Percentiles rank a stretch among this genome's conserved stretches.
Conservation (phyloP, 2,329 filamentous ascomycete genomes). For the Diaporthe humulicola region DNA sequence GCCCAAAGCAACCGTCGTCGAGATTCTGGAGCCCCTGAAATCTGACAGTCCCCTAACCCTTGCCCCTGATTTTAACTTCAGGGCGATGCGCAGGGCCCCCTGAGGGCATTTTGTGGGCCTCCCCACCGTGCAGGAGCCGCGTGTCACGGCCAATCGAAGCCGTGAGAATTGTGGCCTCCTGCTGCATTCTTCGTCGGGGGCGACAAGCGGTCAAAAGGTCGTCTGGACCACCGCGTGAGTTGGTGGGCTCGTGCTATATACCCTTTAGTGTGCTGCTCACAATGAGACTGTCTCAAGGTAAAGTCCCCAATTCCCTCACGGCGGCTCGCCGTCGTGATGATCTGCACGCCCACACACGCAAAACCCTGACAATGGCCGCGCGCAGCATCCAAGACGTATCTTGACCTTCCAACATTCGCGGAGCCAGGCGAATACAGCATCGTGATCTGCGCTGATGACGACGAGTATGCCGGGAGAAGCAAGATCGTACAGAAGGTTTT, state of each 20-base stretch:
- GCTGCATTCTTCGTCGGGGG: slow-evolving; percentile 33
- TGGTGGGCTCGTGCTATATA: slow-evolving; percentile 39
- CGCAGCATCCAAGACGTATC: slow-evolving; percentile 40
- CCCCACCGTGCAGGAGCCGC: slow-evolving; percentile 31
- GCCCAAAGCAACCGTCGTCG: not conserved
- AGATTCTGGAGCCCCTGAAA: slow-evolving; percentile 28
- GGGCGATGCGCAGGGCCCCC: slow-evolving; percentile 4
- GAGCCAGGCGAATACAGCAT: slow-evolving; percentile 40
- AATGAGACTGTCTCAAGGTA: slow-evolving; percentile 41
- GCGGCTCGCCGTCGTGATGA: not conserved
- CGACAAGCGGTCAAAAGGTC: slow-evolving; percentile 40
- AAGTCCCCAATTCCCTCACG: slow-evolving; percentile 10
- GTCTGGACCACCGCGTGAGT: slow-evolving; percentile 34
- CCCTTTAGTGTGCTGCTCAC: slow-evolving; percentile 36
- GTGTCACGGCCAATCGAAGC: slow-evolving; percentile 33
- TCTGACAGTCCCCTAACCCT: slow-evolving; percentile 28
- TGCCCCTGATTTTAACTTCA: slow-evolving; percentile 28
- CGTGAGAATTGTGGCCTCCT: slow-evolving; percentile 34
- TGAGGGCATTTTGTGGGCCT: slow-evolving; percentile 31
- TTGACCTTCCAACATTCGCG: slow-evolving; percentile 39
- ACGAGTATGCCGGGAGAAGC: slow-evolving; percentile 39
- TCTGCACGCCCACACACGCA: not conserved
- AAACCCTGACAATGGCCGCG: slow-evolving; percentile 35
- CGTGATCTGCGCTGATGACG: slow-evolving; percentile 39
- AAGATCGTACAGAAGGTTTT: slow-evolving; percentile 39